These are phyloP conservation scores for Aspergillus quadrilineatus DNA, from an alignment of 2,329 filamentous ascomycete species.

Conservation along the genomic window DNA sequence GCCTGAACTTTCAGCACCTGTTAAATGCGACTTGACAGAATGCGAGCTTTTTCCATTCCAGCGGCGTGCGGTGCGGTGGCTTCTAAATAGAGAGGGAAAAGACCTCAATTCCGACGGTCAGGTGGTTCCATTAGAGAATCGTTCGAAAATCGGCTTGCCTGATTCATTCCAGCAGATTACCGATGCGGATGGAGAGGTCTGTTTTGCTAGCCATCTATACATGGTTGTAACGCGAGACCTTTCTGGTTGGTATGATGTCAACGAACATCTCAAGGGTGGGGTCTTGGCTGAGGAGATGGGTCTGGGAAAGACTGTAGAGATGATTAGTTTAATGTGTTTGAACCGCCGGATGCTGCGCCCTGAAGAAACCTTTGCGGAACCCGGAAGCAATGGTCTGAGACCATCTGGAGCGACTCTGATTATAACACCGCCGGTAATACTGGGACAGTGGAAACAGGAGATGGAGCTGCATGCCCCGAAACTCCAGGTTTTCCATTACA, in stretches of 20 bases:
- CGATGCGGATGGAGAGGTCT: constrained; percentile 40
- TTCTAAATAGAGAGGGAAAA: constrained; percentile 46
- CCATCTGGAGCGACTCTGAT: constrained; percentile 59
- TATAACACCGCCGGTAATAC: constrained; percentile 60
- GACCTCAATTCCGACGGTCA: constrained; percentile 33
- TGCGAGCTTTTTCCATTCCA: constrained; percentile 51
- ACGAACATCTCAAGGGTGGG: constrained; percentile 39
- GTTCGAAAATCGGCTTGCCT: constrained; percentile 26
- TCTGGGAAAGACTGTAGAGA: constrained; percentile 51
- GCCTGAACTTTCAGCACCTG: constrained; percentile 30
- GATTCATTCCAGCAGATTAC: constrained; percentile 39
- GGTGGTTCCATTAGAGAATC: constrained; percentile 21
- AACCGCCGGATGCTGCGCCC: constrained; percentile 31
- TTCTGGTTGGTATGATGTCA: constrained; percentile 33
- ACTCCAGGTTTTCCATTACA: constrained; percentile 58
- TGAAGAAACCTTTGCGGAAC: constrained; percentile 18
- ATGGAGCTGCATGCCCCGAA: constrained; percentile 57
- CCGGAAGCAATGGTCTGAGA: constrained; percentile 27
- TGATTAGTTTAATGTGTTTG: constrained; percentile 47
- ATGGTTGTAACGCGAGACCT: constrained; percentile 41
- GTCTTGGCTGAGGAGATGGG: constrained; percentile 54
- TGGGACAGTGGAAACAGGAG: constrained; percentile 64
- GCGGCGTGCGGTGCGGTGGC: constrained; percentile 47
- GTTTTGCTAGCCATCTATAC: constrained; percentile 44
- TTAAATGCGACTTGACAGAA: constrained; percentile 36